Evolutionary conservation across 1,284 basidiomycete species (phyloP).

Genomic region (Rhizoctonia solani): DNA sequence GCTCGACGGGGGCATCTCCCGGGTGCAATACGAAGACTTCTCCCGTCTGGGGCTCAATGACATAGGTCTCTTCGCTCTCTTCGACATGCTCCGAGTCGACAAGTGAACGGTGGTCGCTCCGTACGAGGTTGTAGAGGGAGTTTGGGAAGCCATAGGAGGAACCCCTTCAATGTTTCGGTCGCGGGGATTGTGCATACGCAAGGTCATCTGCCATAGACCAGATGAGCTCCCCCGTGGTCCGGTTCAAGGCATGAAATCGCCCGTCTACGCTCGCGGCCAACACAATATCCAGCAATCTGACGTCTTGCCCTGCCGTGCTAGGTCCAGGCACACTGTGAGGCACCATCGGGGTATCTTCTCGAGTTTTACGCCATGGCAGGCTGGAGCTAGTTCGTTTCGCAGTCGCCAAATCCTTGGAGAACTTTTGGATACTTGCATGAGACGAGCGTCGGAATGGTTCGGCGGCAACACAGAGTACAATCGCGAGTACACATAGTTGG

Average conservation of each 20-base stretch:
- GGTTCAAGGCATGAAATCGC: slow-evolving; percentile 82
- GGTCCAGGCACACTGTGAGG: slow-evolving; percentile 1
- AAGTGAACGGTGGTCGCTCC: slow-evolving; percentile 60
- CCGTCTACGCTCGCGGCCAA: slow-evolving; percentile 90
- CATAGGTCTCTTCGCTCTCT: slow-evolving; percentile 72
- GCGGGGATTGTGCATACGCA: slow-evolving; percentile 42
- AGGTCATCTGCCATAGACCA: slow-evolving; percentile 77
- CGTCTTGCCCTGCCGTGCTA: slow-evolving; percentile 45
- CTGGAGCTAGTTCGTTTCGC: neutral
- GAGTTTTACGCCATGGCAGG: neutral
- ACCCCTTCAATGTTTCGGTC: slow-evolving; percentile 44
- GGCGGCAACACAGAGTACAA: slow-evolving; percentile 8
- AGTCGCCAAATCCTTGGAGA: slow-evolving; percentile 14
- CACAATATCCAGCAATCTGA: slow-evolving; percentile 73
- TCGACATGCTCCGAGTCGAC: slow-evolving; percentile 59
- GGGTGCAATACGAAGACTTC: slow-evolving; percentile 82
- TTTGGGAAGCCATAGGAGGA: slow-evolving; percentile 51
- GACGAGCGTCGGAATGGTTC: slow-evolving; percentile 17
- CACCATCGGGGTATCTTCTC: neutral
- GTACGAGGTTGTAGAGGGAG: slow-evolving; percentile 61
- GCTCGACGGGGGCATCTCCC: slow-evolving; percentile 68
- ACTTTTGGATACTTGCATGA: slow-evolving; percentile 19
- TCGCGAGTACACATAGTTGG: slow-evolving; percentile 9
- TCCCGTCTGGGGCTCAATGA: slow-evolving; percentile 89
- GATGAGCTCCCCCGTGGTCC: slow-evolving; percentile 71